phyloP scores from a whole-genome alignment of 2,329 filamentous ascomycete species.

The Shiraia sp. region DNA sequence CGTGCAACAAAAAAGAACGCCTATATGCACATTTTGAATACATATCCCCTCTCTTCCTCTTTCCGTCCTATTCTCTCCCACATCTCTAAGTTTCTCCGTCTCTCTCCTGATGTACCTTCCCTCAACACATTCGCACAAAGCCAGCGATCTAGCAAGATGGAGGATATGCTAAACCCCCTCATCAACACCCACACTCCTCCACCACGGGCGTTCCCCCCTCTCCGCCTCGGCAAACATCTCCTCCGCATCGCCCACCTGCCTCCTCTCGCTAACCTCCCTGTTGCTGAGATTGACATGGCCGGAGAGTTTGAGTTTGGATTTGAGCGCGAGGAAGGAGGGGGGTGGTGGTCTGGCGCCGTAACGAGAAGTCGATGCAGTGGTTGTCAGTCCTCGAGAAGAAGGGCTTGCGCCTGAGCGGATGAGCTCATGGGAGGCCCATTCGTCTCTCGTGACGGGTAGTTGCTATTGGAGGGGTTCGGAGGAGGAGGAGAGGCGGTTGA shows the following conservation, averaged over 20 bases:
- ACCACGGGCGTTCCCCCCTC: conserved; percentile 49
- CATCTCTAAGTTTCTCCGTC: too few relatives aligned
- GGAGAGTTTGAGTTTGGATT: conserved; percentile 68
- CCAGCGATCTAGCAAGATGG: too few relatives aligned
- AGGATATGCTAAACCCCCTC: too few relatives aligned
- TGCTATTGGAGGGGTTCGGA: conserved; percentile 95
- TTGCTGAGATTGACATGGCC: conserved; percentile 49
- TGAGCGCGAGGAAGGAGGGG: conserved; percentile 48
- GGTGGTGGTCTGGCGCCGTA: conserved; percentile 5
- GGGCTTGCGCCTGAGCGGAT: conserved; percentile 19
- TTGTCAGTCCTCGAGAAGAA: conserved; percentile 63
- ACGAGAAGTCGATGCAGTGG: conserved; percentile 14
- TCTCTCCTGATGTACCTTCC: too few relatives aligned
- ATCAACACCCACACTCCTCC: conserved; percentile 55
- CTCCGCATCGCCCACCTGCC: conserved; percentile 88
- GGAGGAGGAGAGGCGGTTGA: conserved; percentile 92
- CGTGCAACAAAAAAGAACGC: not conserved
- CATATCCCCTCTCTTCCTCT: not conserved
- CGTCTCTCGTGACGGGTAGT: conserved; percentile 85
- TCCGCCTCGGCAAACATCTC: conserved; percentile 62
- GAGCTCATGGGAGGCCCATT: conserved; percentile 50
- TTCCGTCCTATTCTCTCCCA: conserved; percentile 35
- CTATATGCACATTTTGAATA: not conserved
- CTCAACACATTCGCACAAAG: too few relatives aligned
- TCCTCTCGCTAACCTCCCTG: conserved; percentile 77